Conservation (phyloP, 129 eudicot species). For the Mikania micrantha region DNA sequence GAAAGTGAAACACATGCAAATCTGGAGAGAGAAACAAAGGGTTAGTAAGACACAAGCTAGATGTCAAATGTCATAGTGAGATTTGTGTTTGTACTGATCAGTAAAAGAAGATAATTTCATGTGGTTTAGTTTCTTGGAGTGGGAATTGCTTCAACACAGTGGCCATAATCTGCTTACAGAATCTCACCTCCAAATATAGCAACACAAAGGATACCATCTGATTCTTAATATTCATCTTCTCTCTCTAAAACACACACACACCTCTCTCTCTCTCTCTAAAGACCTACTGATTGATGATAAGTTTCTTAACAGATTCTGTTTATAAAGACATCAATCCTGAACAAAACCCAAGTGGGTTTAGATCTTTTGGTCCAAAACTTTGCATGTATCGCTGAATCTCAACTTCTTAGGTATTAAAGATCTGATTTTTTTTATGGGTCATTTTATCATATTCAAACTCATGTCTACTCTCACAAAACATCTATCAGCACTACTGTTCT, state of each 20-base stretch:
- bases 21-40: constrained; percentile 12
- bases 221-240: constrained; percentile 8
- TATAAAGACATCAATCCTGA: constrained; percentile 10
- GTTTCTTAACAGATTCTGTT: constrained; percentile 10
- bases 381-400: constrained; percentile 14
- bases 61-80: constrained; percentile 16
- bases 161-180: constrained; percentile 39
- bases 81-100: constrained; percentile 3
- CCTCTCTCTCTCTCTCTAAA: constrained; percentile 6
- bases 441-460: constrained; percentile 13
- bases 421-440: constrained; percentile 23
- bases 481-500: constrained; percentile 22
- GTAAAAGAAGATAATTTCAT: constrained; percentile 19
- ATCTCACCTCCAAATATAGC: constrained; percentile 54
- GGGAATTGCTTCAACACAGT: constrained; percentile 44
- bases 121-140: constrained; percentile 39
- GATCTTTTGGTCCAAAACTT: constrained; percentile 17
- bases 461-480: constrained; percentile 26
- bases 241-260: background rate
- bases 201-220: constrained; percentile 44
- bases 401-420: constrained; percentile 1
- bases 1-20: constrained; percentile 5
- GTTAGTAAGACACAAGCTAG: constrained; percentile 1
- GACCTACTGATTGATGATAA: constrained; percentile 8
- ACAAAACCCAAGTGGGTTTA: constrained; percentile 26